phyloP scores from a whole-genome alignment of 2,329 filamentous ascomycete species.

The Tolypocladium amazonense region DNA sequence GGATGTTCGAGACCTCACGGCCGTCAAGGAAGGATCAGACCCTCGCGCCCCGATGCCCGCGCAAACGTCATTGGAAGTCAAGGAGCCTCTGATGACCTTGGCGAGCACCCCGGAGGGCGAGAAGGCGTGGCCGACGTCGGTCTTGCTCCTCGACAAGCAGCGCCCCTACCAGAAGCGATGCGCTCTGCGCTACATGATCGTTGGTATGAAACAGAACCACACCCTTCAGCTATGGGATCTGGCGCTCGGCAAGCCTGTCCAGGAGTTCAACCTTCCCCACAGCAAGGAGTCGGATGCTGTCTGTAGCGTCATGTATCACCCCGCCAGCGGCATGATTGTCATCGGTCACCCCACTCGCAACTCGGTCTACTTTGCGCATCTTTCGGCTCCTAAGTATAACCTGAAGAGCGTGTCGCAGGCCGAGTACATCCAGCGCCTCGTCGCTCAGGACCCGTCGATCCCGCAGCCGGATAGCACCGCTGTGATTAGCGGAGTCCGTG shows the following conservation, averaged over 20 bases:
- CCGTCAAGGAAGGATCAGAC: conserved; percentile 39
- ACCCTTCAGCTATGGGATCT: conserved; percentile 98
- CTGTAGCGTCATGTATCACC: conserved; percentile 92
- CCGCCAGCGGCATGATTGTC: conserved; percentile 82
- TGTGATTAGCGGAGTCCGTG: conserved; percentile 91
- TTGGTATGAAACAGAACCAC: conserved; percentile 98
- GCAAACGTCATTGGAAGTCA: conserved; percentile 60
- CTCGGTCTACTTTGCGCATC: conserved; percentile 91
- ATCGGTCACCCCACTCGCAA: conserved; percentile 95
- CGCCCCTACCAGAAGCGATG: conserved; percentile 84
- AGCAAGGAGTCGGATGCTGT: conserved; percentile 96
- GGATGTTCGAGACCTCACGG: conserved; percentile 77
- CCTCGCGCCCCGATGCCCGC: conserved; percentile 41
- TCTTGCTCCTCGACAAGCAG: conserved; percentile 92
- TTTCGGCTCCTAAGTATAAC: conserved; percentile 89
- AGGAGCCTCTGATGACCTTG: conserved; percentile 76
- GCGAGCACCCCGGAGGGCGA: conserved; percentile 78
- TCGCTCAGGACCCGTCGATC: conserved; percentile 58
- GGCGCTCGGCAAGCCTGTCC: conserved; percentile 85
- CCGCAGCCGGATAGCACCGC: conserved; percentile 89
- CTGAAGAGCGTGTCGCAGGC: conserved; percentile 77
- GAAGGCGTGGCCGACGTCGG: conserved; percentile 94
- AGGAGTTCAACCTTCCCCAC: conserved; percentile 93
- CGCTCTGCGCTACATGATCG: conserved; percentile 87
- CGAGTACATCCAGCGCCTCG: conserved; percentile 71